phyloP scores from a whole-genome alignment of 2,329 filamentous ascomycete genomes.

The Fusarium hostae region DNA sequence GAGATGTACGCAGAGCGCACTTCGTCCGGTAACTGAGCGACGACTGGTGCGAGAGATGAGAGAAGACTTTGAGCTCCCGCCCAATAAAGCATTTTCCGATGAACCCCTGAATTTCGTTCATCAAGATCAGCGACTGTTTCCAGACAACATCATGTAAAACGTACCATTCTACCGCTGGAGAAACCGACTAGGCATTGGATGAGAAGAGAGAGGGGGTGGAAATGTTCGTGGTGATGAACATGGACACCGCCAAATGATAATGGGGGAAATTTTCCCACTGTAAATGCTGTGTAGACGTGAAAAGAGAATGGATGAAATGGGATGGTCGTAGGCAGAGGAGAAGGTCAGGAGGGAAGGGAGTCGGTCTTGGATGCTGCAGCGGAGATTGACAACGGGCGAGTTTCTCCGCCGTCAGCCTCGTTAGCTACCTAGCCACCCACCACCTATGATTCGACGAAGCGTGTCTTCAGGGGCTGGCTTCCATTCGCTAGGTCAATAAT shows the following conservation, averaged over 20 bases:
- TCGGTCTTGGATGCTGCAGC: neutral
- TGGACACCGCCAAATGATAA: fast-evolving
- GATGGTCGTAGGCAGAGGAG: neutral
- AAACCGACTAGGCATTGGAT: neutral
- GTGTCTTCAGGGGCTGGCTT: neutral
- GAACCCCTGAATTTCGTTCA: fast-evolving
- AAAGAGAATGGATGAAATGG: no score
- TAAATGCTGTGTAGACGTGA: neutral
- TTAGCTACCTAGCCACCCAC: neutral
- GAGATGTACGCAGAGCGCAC: neutral
- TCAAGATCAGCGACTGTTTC: neutral
- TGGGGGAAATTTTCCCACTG: fast-evolving
- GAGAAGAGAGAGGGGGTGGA: no score
- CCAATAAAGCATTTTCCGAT: no score
- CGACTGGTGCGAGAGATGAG: neutral
- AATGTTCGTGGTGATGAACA: neutral
- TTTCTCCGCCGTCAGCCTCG: fast-evolving
- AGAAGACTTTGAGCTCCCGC: neutral
- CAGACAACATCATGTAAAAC: neutral
- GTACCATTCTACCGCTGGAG: fast-evolving
- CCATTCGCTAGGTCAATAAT: neutral
- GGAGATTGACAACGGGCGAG: neutral
- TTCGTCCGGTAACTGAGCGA: neutral
- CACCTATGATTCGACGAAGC: neutral
- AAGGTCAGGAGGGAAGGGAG: neutral